These are phyloP conservation scores for Stemphylium beticola DNA, from an alignment of 2,329 filamentous ascomycete genomes.

Conservation along the genomic window DNA sequence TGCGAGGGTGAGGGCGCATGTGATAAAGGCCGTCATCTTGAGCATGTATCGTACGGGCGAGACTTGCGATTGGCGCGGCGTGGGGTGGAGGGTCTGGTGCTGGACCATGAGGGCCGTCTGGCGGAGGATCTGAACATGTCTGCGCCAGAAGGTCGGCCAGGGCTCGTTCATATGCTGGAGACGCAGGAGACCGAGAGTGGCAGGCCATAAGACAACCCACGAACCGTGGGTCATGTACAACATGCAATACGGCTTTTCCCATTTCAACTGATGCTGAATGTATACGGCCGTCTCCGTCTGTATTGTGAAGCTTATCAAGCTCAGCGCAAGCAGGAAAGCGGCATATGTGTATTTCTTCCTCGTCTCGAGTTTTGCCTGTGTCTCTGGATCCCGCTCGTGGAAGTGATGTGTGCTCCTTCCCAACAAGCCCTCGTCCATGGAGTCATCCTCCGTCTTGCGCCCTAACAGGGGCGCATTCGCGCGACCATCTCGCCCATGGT, in stretches of 20 bases:
- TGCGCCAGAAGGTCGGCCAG: slow-evolving; percentile 85
- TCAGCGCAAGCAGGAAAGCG: slow-evolving; percentile 79
- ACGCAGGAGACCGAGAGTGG: slow-evolving; percentile 79
- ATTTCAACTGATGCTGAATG: slow-evolving; percentile 88
- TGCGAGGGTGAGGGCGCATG: slow-evolving; percentile 84
- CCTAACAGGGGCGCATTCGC: slow-evolving; percentile 62
- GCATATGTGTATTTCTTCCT: slow-evolving; percentile 87
- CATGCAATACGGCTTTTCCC: slow-evolving; percentile 99
- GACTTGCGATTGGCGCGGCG: slow-evolving; percentile 52
- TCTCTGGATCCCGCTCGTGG: slow-evolving; percentile 77
- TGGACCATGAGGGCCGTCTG: slow-evolving; percentile 85
- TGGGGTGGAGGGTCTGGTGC: slow-evolving; percentile 73
- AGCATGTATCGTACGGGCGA: slow-evolving; percentile 76
- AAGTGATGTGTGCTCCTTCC: slow-evolving; percentile 66
- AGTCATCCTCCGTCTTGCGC: slow-evolving; percentile 45
- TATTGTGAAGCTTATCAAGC: slow-evolving; percentile 84
- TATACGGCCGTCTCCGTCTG: slow-evolving; percentile 97
- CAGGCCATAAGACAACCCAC: slow-evolving; percentile 88
- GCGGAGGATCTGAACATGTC: slow-evolving; percentile 67
- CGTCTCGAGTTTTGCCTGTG: slow-evolving; percentile 68
- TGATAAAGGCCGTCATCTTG: slow-evolving; percentile 80
- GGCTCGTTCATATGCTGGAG: slow-evolving; percentile 78
- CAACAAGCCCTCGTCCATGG: slow-evolving; percentile 50
- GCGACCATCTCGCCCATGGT: slow-evolving; percentile 47
- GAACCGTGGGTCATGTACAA: slow-evolving; percentile 96